Percentiles rank a stretch among this genome's conserved stretches.
These are phyloP conservation scores for Phaeotremella skinneri DNA, from an alignment of 768 basidiomycete genomes.

Conservation along the genomic window DNA sequence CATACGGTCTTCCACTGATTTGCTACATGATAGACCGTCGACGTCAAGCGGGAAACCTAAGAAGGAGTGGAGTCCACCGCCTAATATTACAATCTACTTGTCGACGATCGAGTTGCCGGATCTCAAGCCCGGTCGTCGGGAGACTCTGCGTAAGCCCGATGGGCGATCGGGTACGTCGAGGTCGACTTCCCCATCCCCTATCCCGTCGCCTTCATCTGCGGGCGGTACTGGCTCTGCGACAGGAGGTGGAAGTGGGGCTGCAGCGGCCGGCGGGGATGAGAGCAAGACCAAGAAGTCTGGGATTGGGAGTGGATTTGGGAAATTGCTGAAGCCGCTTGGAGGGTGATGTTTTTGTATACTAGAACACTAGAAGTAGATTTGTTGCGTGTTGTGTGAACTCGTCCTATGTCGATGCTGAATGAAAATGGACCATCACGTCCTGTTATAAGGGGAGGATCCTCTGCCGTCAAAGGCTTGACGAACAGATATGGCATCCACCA, in stretches of 20 bases:
- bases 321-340: not conserved
- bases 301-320: not conserved
- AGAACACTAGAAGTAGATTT: no score
- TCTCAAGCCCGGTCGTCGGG: conserved; percentile 27
- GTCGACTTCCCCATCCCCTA: not conserved
- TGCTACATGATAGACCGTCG: conserved; percentile 5
- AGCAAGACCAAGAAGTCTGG: not conserved
- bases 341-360: no score
- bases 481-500: no score
- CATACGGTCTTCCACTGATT: not conserved
- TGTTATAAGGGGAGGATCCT: no score
- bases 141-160: not conserved
- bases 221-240: not conserved
- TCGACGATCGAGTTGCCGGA: conserved; percentile 51
- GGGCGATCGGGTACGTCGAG: not conserved
- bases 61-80: conserved; percentile 32
- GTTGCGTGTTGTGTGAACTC: no score
- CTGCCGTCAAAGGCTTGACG: no score
- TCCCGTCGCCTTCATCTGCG: not conserved
- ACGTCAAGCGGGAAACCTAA: not conserved
- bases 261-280: not conserved
- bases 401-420: no score
- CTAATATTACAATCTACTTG: conserved; percentile 46
- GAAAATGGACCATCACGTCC: no score
- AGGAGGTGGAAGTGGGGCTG: not conserved